Evolutionary conservation across 2,329 filamentous ascomycete genomes (phyloP), one percentile per base, ranked within the genome.

Genomic region (Talaromyces sp.): DNA sequence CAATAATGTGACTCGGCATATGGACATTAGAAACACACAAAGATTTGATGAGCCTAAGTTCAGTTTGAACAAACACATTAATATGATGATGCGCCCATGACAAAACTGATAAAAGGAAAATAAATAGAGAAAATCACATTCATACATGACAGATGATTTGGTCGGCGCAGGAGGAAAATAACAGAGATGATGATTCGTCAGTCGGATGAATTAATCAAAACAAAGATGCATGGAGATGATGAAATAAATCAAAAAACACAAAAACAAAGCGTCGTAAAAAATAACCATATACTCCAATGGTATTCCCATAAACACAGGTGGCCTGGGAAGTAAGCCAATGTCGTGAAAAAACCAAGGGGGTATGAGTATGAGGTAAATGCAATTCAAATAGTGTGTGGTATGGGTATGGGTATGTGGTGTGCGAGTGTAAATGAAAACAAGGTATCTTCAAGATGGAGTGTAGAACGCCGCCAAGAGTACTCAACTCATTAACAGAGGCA

Each of bases 401-500:
- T 39, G 8, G 36, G 36, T 39, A 39, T 39, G 17, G 15, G 36
- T 39, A n/a, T 47, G 44, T 47, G 44, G 44, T 47, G 44, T 47
- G 44, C 44, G 17, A 4, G 44, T 53, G 49, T 17, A 53, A 28
- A 30, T 30, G 28, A 28, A 70, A 68, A 73, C 72, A 69, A 73
- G 72, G 73, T 75, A 74, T 75, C 71, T 72, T 73, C 63, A 66
- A 65, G 67, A 68, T 68, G 67, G 49, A 72, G 69, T 67, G 67
- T 65, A 67, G 19, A 25, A 47, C 72, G 71, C 72, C 72, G 67
- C 70, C 71, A 8, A 19, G 49, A n/a, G 22, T 47, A 47, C 44
- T 47, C 19, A 70, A 65, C 51, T 49, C 56, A 49, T 44, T 39
- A 58, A 33, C 42, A 52, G 56, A 36, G 36, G n/a, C 36, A 52